phyloP scores from a whole-genome alignment of 768 basidiomycete genomes.

The Kwoniella bestiolae region DNA sequence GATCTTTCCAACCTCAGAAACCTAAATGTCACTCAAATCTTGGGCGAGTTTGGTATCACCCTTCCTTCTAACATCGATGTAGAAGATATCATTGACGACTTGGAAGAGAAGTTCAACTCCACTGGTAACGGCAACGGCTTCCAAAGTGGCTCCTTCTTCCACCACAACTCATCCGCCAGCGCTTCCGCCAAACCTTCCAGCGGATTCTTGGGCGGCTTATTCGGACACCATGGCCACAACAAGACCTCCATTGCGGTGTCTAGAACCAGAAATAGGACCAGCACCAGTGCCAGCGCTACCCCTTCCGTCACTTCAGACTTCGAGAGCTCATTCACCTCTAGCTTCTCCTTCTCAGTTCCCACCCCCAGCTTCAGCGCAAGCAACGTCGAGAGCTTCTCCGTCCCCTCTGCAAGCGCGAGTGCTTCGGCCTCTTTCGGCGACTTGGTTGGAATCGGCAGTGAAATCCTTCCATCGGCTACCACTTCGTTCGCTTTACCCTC shows the following conservation, averaged over 20 bases:
- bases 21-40: not conserved
- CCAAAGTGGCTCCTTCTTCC: not conserved
- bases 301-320: too few relatives aligned
- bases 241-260: not conserved
- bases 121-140: not conserved
- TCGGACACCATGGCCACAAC: not conserved
- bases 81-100: not conserved
- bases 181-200: not conserved
- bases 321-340: not conserved
- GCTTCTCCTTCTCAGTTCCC: not conserved
- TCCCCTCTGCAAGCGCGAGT: not conserved
- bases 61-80: slow-evolving; percentile 2
- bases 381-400: not conserved
- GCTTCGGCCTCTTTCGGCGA: not conserved
- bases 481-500: not conserved
- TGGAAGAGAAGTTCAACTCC: slow-evolving; percentile 4
- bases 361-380: slow-evolving; percentile 1
- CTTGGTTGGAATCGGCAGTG: not conserved
- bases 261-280: not conserved
- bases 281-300: not conserved
- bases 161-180: too few relatives aligned
- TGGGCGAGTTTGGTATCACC: slow-evolving; percentile 3
- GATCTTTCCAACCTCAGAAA: slow-evolving; percentile 3
- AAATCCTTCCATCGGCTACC: not conserved
- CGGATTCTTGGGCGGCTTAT: not conserved